Base-by-base conservation (phyloP, 768 basidiomycete species). In the Leucocoprinus sp. region DNA sequence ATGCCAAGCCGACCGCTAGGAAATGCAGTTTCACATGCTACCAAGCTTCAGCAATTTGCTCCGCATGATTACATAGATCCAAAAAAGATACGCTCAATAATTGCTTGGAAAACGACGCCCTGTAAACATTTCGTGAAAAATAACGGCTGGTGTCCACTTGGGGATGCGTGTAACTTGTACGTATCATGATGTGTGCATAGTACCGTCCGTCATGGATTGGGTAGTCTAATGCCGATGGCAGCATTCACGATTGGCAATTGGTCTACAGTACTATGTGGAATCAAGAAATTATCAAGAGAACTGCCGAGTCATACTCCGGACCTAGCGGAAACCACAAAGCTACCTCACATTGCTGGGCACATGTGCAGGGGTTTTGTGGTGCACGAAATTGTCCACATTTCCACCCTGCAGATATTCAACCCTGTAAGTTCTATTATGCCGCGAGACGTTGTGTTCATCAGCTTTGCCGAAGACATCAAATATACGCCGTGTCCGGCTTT, bases 71-170 rank as follows among this genome's bases (percentile, higher is more conserved):
- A 28, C 11, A 23, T 37, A 29, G 48, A 49, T 38, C 37, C 48
- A 21, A 49, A 38, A 36, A 49, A 49, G 26, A 49, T 42, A 35
- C 28, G 37, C 4, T 39, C 48, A 8, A 52, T 49, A 14, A 55
- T 55, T 37, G 49, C 52, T 23, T 64, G 62, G 56, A 64, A 62
- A 44, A 71, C 63, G 19, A 55, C 61, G 8, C 63, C 68, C 5
- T 74, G 69, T 52, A 62, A 62, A 41, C 65, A 69, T 50, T 70
- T 67, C 54, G 51, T 64, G 40, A 65, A 66, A 42, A 66, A 67
- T 52, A 56, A 61, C 17, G 69, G 68, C 1, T 64, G 63, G 64
- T 74, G 70, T 53, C 70, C 67, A 2, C 54, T 63, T 11, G 71
- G 68, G 12, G 60, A 64, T 27, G 52, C 59, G 5, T 74, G 69